Evolutionary conservation across 345 rosid species (phyloP).

Genomic region (Arabis hirsuta): DNA sequence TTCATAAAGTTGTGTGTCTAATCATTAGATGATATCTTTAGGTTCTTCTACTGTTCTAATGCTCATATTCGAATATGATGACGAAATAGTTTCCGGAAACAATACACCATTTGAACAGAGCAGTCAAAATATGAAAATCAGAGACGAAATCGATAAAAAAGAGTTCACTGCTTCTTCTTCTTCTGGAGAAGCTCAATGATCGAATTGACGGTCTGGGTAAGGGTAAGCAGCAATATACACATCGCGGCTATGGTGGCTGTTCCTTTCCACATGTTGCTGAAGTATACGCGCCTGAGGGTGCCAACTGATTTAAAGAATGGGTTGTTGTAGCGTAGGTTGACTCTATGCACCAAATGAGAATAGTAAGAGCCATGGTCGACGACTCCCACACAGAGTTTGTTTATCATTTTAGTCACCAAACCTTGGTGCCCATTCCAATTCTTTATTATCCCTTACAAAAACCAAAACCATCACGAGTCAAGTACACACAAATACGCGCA

Average conservation of each 20-base stretch:
- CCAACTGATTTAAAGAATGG: background rate
- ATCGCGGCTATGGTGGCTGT: conserved; percentile 6
- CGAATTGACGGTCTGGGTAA: background rate
- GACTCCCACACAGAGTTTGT: conserved; percentile 28
- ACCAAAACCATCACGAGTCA: background rate
- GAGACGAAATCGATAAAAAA: background rate
- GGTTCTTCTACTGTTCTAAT: too few relatives aligned
- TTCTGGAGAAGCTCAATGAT: background rate
- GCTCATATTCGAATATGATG: too few relatives aligned
- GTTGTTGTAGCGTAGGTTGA: background rate
- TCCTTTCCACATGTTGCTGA: background rate
- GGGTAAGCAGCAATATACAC: conserved; percentile 3
- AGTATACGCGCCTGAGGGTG: conserved; percentile 28
- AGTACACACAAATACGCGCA: background rate
- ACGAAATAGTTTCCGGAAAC: too few relatives aligned
- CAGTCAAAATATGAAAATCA: too few relatives aligned
- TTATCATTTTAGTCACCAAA: conserved; percentile 31
- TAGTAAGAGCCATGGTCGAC: background rate
- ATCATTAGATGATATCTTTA: too few relatives aligned
- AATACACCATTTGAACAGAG: too few relatives aligned
- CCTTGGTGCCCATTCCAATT: conserved; percentile 12
- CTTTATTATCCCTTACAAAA: background rate
- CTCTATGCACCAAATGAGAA: too few relatives aligned
- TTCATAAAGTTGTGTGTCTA: too few relatives aligned
- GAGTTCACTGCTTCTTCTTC: too few relatives aligned